phyloP scores from a whole-genome alignment of 2,329 filamentous ascomycete species.

The Cladosporium sp. region DNA sequence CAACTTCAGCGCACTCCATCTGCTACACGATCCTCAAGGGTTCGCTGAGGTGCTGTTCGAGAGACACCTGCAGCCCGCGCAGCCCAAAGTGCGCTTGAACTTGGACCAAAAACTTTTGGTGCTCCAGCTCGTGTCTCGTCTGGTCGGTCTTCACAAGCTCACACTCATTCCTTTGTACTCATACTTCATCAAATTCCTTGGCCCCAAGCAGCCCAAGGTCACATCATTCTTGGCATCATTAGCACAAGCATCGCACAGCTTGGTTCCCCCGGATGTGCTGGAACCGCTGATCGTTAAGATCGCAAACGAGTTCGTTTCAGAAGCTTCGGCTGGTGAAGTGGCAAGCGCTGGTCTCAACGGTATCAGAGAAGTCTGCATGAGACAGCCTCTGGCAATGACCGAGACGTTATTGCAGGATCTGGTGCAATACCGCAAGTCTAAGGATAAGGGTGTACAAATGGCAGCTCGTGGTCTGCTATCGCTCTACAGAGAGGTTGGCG shows the following conservation, averaged over 20 bases:
- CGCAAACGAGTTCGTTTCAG: constrained; percentile 96
- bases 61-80: constrained; percentile 73
- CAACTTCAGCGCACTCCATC: constrained; percentile 93
- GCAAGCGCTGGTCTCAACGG: constrained; percentile 88
- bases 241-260: constrained; percentile 83
- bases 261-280: constrained; percentile 87
- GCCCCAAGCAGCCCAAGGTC: constrained; percentile 80
- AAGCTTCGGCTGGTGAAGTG: constrained; percentile 86
- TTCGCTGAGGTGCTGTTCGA: constrained; percentile 87
- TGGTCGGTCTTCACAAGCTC: constrained; percentile 89
- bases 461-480: constrained; percentile 87
- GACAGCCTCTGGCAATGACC: constrained; percentile 93
- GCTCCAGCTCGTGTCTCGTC: constrained; percentile 80
- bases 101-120: constrained; percentile 88
- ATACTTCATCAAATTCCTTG: constrained; percentile 88
- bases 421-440: constrained; percentile 92
- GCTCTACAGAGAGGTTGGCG: constrained; percentile 85
- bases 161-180: constrained; percentile 89
- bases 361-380: constrained; percentile 87
- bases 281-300: constrained; percentile 93
- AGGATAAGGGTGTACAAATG: constrained; percentile 99
- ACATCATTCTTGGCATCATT: constrained; percentile 90
- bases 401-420: constrained; percentile 94
- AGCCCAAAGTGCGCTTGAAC: constrained; percentile 75
- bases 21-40: constrained; percentile 89